A percentile compares a stretch with the other conserved stretches of the same genome.
Conservation (phyloP, 192 early-diverging fungal species). For the Coemansia sp. region DNA sequence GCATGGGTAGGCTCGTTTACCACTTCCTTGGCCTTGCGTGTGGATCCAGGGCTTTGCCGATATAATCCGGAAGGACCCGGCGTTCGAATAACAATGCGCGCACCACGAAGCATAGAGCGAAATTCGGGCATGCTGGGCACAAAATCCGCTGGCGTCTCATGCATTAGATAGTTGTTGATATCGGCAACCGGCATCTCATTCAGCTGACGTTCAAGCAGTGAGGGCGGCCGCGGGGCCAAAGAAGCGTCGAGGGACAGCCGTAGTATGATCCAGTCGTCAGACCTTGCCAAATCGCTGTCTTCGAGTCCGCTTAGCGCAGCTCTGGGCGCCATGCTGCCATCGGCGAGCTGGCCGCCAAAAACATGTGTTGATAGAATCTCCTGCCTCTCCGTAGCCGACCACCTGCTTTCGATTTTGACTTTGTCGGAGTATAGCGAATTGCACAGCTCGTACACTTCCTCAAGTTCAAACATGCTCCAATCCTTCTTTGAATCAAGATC, state of each 20-base stretch:
- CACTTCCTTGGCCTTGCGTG: background rate
- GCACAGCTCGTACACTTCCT: slow-evolving; percentile 17
- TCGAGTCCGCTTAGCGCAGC: background rate
- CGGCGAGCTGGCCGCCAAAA: slow-evolving; percentile 2
- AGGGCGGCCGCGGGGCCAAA: slow-evolving; percentile 2
- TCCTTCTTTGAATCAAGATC: background rate
- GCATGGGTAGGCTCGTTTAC: background rate
- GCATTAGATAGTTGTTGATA: slow-evolving; percentile 21
- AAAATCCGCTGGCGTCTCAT: slow-evolving; percentile 16
- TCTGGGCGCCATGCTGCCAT: slow-evolving; percentile 1
- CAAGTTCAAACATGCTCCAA: slow-evolving; percentile 4
- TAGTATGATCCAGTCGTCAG: slow-evolving; percentile 33
- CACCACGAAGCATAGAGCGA: slow-evolving; percentile 37
- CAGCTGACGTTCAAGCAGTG: background rate
- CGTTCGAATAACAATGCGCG: slow-evolving; percentile 32
- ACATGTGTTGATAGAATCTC: background rate
- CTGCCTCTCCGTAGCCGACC: slow-evolving; percentile 7
- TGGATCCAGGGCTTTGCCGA: background rate
- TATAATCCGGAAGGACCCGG: background rate
- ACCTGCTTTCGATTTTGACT: slow-evolving; percentile 11
- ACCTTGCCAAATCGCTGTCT: slow-evolving; percentile 1
- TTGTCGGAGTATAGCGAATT: slow-evolving; percentile 10
- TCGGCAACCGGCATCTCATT: slow-evolving; percentile 9
- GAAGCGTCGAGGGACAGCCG: slow-evolving; percentile 17
- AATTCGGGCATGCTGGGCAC: slow-evolving; percentile 35